Evolutionary conservation across 257 asterid species (phyloP), one percentile per base, ranked within the genome.

Genomic region (Ilex asprella): DNA sequence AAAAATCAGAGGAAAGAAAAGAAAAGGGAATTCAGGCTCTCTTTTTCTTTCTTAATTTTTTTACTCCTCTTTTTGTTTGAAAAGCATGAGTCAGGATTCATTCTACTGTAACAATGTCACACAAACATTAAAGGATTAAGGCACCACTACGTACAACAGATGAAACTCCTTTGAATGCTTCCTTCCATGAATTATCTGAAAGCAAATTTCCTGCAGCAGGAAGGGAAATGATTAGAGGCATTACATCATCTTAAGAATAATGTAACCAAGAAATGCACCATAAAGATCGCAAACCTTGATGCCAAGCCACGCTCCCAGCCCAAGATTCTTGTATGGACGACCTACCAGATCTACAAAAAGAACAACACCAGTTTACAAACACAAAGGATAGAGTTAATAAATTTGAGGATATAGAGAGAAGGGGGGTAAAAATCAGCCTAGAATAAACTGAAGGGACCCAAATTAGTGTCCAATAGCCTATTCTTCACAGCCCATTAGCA

Each of bases 271-370:
- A 51, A 62, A 67, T 30, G 64, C 31, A 39, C 62, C 68, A 69
- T 29, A 47, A 63, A 71, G 70, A 71, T 63, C 58, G 56, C 39
- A 60, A 62, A 92, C 99, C 99, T 87, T 87, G 86, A 79, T 89
- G 91, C 99, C 99, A 93, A 30, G 56, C 74, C 69, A 89, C 81
- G 52, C 44, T 78, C 79, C 69, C 79, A 60, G 84, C 94, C 99
- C 99, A 93, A 29, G 95, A 57, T 60, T 93, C 99, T 74, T 81
- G 80, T 63, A 85, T 70, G 29, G 87, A 62, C 62, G 97, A 55
- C 79, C 91, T 81, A 59, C 99, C 99, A 2, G 94, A 80, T 79
- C 99, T 92, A 79, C 76, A 85, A 66, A 59, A 71, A 76, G 62
- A 59, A 15, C 11, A 3, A 46, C 3, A 46, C 52, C 13, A 46